Base-by-base conservation (phyloP, 2,329 filamentous ascomycete genomes). In the Colletotrichum sp. region DNA sequence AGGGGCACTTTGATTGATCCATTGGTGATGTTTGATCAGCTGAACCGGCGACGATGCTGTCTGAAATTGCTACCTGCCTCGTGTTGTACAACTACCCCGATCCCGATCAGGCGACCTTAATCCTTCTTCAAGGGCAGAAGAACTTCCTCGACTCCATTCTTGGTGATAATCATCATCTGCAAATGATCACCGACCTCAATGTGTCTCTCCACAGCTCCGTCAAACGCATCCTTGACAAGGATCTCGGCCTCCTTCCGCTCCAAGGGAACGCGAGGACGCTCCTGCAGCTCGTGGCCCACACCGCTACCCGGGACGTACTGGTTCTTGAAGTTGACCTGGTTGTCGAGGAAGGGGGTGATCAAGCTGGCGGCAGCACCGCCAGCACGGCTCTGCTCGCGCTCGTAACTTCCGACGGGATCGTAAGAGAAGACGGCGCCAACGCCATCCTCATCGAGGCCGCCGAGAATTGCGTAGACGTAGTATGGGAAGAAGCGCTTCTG, bases 271-370 rank as follows among this genome's bases (percentile, higher is more conserved):
- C 91, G 90, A 84, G 92, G 90, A 80, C 93, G 91, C 86, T 94
- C 91, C 88, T 94, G 88, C 81, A 98, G 88, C 70, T 93, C 93
- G 86, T 98, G 95, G 59, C 96, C 96, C 76, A 92, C 91, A 73
- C 95, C 96, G 81, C 95, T 96, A 63, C 94, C 95, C 13, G 96
- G 96, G 72, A 97, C 90, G 84, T 98, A 98, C 89, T 98, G 96
- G 86, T 99, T 99, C 92, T 98, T 99, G 90, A 96, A 96, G 89
- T 99, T 99, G 89, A 99, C 97, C 88, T 99, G 98, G 86, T 99
- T 99, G 86, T 99, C 97, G 83, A 99, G 88, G 90, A 99, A 99
- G 2, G 97, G 97, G 95, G 98, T 99, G 87, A 99, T 99, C 86
- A 99, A 88, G 82, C 95, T 97, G 70, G 95, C 94, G 24, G 96